Evolutionary conservation across 331 rosid genomes (phyloP), one percentile per base, ranked within the genome.

Genomic region (Spiraea crenata): DNA sequence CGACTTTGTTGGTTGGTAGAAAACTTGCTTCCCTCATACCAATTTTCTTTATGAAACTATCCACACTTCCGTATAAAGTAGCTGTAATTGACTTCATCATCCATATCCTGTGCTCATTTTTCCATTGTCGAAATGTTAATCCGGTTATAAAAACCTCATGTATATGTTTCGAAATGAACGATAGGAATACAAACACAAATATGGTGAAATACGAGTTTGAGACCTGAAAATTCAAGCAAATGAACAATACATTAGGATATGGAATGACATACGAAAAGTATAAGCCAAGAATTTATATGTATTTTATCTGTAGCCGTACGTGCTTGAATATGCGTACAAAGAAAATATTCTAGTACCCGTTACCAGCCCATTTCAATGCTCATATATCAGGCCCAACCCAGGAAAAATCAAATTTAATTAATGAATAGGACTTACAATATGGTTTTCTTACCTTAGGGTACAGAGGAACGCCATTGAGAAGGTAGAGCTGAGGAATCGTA

Each of bases 401-500:
- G 1, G 1, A 25, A 25, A 1, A 25, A 25, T 25, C 31, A 25
- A 25, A 0, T 25, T 25, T 25, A 25, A 25, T 25, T 2, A 25
- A 25, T 25, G 31, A 25, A 0, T 25, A 1, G 31, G 31, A 25
- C 31, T 25, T 25, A 25, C 31, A 25, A 2, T 25, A 25, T 25
- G 31, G 31, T 52, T 52, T 65, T 2, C 11, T 67, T 85, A 91
- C 92, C 97, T 92, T 70, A 11, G 96, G 96, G 75, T 87, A 89
- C 46, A 86, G 16, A 69, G 90, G 70, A 46, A 82, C 74, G 58
- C 87, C 87, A 64, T 80, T 41, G 14, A 86, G 70, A 13, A 89
- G 82, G 64, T 86, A 86, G 14, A 92, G 80, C 69, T 89, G 95
- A 78, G 95, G 98, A 70, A 92, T 65, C 14, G 80, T 80, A 39